Evolutionary conservation across 495 filamentous ascomycete genomes (phyloP).

Genomic region (Penicillium longicatenatum): DNA sequence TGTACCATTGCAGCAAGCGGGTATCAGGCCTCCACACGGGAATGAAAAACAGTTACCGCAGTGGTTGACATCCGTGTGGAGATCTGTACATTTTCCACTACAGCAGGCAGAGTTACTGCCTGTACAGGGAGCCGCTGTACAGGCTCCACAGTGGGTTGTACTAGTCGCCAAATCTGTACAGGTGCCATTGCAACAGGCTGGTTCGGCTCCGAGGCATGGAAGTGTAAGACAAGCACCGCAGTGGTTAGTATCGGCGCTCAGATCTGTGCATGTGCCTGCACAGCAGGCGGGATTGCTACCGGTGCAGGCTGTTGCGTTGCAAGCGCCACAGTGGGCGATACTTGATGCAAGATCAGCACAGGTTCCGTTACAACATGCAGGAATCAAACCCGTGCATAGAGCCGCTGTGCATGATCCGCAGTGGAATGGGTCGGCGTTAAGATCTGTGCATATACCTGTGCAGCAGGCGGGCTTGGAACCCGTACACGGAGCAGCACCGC

Average conservation of each 20-base stretch:
- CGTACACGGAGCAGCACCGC: slow-evolving; percentile 6
- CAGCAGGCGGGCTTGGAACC: slow-evolving; percentile 19
- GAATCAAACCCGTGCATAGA: slow-evolving; percentile 14
- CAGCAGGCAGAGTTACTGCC: slow-evolving; percentile 21
- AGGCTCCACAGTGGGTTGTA: slow-evolving; percentile 13
- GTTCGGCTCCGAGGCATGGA: slow-evolving; percentile 13
- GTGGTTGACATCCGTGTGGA: slow-evolving; percentile 9
- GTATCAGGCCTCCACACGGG: slow-evolving; percentile 12
- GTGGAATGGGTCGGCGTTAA: slow-evolving; percentile 8
- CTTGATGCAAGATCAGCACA: slow-evolving; percentile 13
- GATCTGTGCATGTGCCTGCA: slow-evolving; percentile 17
- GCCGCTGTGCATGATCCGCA: slow-evolving; percentile 16
- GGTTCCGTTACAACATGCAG: slow-evolving; percentile 13
- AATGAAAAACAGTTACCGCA: slow-evolving; percentile 18
- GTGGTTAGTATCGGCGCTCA: slow-evolving; percentile 4
- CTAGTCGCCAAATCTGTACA: slow-evolving; percentile 16
- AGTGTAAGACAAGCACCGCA: slow-evolving; percentile 15
- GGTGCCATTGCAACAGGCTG: slow-evolving; percentile 16
- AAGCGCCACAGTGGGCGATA: slow-evolving; percentile 9
- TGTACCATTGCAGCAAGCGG: slow-evolving; percentile 19
- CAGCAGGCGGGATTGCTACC: slow-evolving; percentile 17
- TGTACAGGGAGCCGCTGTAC: slow-evolving; percentile 6
- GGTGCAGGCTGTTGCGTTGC: slow-evolving; percentile 9
- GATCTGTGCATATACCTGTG: slow-evolving; percentile 17
- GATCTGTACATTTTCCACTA: slow-evolving; percentile 18